Base-by-base conservation (phyloP, 306 rosid genomes). In the Gillenia trifoliata region DNA sequence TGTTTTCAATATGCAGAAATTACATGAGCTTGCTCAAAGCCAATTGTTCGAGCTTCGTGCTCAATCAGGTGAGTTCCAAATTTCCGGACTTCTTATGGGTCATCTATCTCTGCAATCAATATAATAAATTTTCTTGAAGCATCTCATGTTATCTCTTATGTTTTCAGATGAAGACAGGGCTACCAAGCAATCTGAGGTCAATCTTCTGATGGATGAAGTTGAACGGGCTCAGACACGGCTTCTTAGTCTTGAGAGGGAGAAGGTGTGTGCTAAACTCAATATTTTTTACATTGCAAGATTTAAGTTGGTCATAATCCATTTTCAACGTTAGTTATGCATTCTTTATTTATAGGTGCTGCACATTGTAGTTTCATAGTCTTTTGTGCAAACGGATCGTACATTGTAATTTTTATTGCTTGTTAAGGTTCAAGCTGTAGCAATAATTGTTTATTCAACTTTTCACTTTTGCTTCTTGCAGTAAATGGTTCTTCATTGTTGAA, bases 1-100 rank as follows among this genome's bases (percentile, higher is more conserved):
- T 86, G 96, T 92, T 81, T 87, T 96, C 68, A 94, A 89, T 76
- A 94, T 94, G 97, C 89, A 94, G 82, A 94, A 92, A 84, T 73
- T 94, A 65, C 97, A 94, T 38, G 99, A 94, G 75, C 86, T 92
- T 76, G 99, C 99, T 28, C 99, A 94, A 75, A 94, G 92, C 82
- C 97, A 94, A 84, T 74, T 94, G 79, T 94, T 94, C 78, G 99
- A 92, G 82, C 78, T 94, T 67, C 96, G 96, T 59, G 98, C 99
- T 50, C 97, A 94, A 65, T 92, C 99, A 79, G 99, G 99, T 92
- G 64, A 80, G 75, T 73, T 63, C 43, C 57, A 76, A 34, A 71
- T 74, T 81, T 22, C 62, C 59, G 12, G 40, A 45, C 63, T 82
- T 80, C 47, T 10, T 63, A 75, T 30, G 73, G 55, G 63, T 72